These are phyloP conservation scores for Brachypodium distachyon DNA, from an alignment of 202 grass and related monocot species.

Conservation along the genomic window DNA sequence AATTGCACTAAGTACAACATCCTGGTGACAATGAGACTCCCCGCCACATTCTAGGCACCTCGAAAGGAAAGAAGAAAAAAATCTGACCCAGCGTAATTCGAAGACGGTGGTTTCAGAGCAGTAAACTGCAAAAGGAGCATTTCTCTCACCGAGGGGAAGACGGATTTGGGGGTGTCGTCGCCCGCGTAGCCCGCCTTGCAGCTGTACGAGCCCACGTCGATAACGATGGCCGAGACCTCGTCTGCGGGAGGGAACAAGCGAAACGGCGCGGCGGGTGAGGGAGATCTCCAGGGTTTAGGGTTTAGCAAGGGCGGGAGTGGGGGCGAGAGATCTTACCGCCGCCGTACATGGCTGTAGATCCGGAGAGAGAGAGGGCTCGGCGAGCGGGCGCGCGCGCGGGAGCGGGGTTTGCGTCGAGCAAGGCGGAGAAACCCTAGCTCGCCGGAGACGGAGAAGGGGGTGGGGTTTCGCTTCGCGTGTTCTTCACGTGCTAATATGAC, in stretches of 20 bases:
- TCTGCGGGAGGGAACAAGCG: conserved; percentile 34
- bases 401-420: not conserved
- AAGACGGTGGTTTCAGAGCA: not conserved
- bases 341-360: conserved; percentile 55
- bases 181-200: conserved; percentile 98
- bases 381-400: not conserved
- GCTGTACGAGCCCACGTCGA: conserved; percentile 93
- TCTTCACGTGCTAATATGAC: too few species aligned
- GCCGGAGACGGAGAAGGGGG: too few species aligned
- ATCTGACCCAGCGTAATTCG: not conserved
- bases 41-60: not conserved
- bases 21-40: not conserved
- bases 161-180: conserved; percentile 93
- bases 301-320: not conserved
- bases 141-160: conserved; percentile 79
- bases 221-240: conserved; percentile 96
- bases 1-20: not conserved
- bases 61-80: not conserved
- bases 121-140: not conserved
- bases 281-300: conserved; percentile 42
- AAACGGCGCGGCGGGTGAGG: not conserved
- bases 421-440: not conserved
- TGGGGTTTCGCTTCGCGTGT: too few species aligned
- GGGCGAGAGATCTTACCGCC: conserved; percentile 48
- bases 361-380: not conserved